Evolutionary conservation across 1,139 yeast species (phyloP).

Genomic region (Saccharomyces hybrid): DNA sequence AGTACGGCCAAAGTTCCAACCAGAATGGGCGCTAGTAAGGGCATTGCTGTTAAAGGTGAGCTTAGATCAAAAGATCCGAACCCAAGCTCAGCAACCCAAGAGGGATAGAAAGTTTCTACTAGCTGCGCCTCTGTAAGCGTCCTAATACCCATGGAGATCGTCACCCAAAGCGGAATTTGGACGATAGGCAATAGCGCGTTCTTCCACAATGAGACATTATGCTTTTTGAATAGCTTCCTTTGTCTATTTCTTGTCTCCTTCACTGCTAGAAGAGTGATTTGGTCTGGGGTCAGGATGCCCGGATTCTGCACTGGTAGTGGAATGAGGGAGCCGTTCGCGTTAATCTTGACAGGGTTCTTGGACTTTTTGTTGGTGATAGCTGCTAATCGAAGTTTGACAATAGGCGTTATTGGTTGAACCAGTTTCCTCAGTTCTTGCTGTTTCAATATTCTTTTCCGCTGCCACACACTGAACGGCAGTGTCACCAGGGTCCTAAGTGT

Average conservation of each 20-base stretch:
- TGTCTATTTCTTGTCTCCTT: conserved; percentile 76
- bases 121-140: conserved; percentile 46
- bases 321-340: conserved; percentile 1
- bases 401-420: conserved; percentile 67
- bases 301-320: conserved; percentile 16
- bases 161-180: conserved; percentile 85
- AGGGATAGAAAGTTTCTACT: conserved; percentile 12
- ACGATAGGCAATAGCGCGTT: conserved; percentile 63
- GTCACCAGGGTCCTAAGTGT: conserved; percentile 60
- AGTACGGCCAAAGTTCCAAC: conserved; percentile 64
- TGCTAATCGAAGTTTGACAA: conserved; percentile 64
- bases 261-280: conserved; percentile 60
- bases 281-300: conserved; percentile 62
- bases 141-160: conserved; percentile 68
- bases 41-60: conserved; percentile 23
- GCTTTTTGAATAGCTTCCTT: conserved; percentile 53
- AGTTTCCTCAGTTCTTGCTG: conserved; percentile 67
- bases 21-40: conserved; percentile 51
- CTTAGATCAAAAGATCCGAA: conserved; percentile 26
- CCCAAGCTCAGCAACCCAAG: neutral
- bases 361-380: conserved; percentile 32
- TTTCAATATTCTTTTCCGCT: conserved; percentile 58
- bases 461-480: conserved; percentile 68
- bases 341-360: conserved; percentile 6
- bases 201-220: conserved; percentile 75